A percentile compares a stretch with the other conserved stretches of the same genome.
phyloP scores from a whole-genome alignment of 768 basidiomycete species.

The Mrakia hoshinonis region DNA sequence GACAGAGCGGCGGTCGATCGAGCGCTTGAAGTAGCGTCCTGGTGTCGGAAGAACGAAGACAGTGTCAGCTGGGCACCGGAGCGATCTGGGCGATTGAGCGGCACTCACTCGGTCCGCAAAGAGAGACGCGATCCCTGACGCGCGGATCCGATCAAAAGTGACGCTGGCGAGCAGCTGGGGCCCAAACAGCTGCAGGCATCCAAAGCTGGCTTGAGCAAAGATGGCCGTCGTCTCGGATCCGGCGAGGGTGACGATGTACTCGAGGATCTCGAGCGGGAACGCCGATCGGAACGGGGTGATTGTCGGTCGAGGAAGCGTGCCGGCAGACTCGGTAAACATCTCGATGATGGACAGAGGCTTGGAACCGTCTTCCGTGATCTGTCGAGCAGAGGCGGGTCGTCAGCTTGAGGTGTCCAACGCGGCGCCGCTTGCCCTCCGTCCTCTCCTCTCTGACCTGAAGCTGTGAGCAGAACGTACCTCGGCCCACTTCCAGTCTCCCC shows the following conservation, averaged over 20 bases:
- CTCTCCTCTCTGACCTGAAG: no score
- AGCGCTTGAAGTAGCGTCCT: background rate
- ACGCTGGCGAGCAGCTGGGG: background rate
- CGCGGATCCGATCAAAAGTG: background rate
- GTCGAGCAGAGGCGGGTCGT: no score
- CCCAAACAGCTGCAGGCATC: background rate
- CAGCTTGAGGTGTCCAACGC: no score
- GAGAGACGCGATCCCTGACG: background rate
- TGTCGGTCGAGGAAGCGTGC: background rate
- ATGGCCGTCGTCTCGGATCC: background rate
- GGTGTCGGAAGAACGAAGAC: background rate
- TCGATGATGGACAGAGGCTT: no score
- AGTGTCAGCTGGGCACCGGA: background rate
- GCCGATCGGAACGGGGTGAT: background rate
- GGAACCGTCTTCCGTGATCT: no score
- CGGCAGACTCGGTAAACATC: background rate
- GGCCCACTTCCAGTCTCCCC: no score
- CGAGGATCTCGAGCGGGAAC: constrained; percentile 3
- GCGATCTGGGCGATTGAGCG: background rate
- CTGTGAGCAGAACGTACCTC: no score
- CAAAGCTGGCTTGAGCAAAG: background rate
- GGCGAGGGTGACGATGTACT: background rate
- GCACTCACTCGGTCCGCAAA: background rate
- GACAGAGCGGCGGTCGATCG: background rate
- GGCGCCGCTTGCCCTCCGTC: no score